phyloP scores from a whole-genome alignment of 768 basidiomycete genomes.

The Fomitopsis pulvina region DNA sequence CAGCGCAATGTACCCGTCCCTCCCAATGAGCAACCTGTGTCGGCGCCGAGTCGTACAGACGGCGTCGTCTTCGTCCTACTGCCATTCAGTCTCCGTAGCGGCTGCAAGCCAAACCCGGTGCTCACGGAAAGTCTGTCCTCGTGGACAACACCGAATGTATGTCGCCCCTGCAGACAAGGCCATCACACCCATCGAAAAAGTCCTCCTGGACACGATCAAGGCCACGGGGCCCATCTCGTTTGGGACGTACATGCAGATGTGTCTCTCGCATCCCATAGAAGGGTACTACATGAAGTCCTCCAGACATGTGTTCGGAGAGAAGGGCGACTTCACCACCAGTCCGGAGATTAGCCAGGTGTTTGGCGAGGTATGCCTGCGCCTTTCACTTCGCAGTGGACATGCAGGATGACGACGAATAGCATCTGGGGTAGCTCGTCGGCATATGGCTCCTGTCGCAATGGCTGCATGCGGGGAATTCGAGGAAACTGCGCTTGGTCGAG shows the following conservation, averaged over 20 bases:
- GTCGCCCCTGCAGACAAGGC: neutral
- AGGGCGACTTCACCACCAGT: constrained; percentile 93
- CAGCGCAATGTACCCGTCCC: no score
- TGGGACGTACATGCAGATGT: constrained; percentile 87
- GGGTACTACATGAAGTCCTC: constrained; percentile 86
- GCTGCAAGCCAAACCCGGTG: no score
- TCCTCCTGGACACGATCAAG: constrained; percentile 68
- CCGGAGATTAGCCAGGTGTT: constrained; percentile 96
- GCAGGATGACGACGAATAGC: constrained; percentile 33
- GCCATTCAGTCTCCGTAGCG: no score
- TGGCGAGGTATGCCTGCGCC: constrained; percentile 68
- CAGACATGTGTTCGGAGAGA: constrained; percentile 73
- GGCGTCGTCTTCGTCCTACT: no score
- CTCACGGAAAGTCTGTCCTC: no score
- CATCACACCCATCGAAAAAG: constrained; percentile 45
- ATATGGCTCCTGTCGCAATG: constrained; percentile 85
- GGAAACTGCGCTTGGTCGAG: constrained; percentile 69
- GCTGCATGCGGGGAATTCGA: constrained; percentile 42
- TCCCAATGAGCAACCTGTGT: no score
- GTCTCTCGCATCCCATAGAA: constrained; percentile 80
- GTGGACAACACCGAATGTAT: neutral
- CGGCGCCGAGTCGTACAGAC: no score
- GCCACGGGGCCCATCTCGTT: constrained; percentile 86
- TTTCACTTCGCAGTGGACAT: constrained; percentile 1
- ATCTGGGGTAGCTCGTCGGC: constrained; percentile 60